These are phyloP conservation scores for Neocucurbitaria cava DNA, from an alignment of 2,329 filamentous ascomycete species.

Conservation along the genomic window DNA sequence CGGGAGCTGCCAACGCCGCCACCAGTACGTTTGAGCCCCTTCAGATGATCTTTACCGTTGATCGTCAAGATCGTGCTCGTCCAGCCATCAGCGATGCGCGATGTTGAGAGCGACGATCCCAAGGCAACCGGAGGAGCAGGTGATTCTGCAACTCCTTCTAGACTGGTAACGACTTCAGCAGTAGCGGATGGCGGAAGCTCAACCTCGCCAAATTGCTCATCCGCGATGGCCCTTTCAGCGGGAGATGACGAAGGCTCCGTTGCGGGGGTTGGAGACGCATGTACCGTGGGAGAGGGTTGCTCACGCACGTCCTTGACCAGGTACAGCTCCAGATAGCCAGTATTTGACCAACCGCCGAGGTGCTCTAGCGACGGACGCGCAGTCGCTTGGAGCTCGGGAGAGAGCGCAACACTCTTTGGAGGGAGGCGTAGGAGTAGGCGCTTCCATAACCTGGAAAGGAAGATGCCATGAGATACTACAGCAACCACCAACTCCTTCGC, in stretches of 20 bases:
- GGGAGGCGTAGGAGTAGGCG: slow-evolving; percentile 65
- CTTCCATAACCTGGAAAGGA: slow-evolving; percentile 73
- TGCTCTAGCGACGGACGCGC: slow-evolving; percentile 56
- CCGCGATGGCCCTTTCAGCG: slow-evolving; percentile 1
- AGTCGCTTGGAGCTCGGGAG: slow-evolving; percentile 50
- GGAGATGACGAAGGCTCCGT: slow-evolving; percentile 2
- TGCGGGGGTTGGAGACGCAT: background rate
- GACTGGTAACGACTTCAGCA: background rate
- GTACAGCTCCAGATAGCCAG: slow-evolving; percentile 65
- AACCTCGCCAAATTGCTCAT: slow-evolving; percentile 1
- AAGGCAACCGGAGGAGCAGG: background rate
- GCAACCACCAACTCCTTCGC: slow-evolving; percentile 58
- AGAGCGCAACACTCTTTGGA: slow-evolving; percentile 53
- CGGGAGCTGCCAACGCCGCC: slow-evolving; percentile 82
- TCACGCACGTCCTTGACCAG: slow-evolving; percentile 26
- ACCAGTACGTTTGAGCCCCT: slow-evolving; percentile 76
- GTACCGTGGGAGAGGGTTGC: background rate
- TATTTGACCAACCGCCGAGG: slow-evolving; percentile 70
- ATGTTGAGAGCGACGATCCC: background rate
- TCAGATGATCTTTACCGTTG: slow-evolving; percentile 76
- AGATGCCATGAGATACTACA: slow-evolving; percentile 83
- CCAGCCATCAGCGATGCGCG: slow-evolving; percentile 46
- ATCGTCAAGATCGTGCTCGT: slow-evolving; percentile 64
- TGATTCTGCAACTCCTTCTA: background rate
- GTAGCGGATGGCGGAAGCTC: background rate